Conservation (phyloP, 306 rosid species). For the Gleditsia sinensis region DNA sequence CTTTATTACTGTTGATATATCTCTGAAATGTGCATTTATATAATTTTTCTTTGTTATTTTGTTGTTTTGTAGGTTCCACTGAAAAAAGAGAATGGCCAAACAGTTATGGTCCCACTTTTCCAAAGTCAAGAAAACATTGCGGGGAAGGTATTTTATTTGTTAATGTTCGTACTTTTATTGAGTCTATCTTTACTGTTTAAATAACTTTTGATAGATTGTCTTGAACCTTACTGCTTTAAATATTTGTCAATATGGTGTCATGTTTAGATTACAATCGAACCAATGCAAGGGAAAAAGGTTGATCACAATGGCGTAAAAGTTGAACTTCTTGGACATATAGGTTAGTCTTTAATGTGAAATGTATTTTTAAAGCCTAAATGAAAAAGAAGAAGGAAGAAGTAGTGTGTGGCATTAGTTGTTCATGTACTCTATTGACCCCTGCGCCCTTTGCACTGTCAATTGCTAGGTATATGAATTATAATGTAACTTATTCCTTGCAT, state of each 20-base stretch:
- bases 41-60: neutral
- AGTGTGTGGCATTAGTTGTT: neutral
- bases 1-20: neutral
- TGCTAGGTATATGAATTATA: neutral
- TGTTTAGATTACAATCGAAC: constrained; percentile 78
- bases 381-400: neutral
- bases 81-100: constrained; percentile 91
- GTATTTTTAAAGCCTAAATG: constrained; percentile 7
- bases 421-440: neutral
- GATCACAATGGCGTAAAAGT: constrained; percentile 97
- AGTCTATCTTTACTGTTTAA: constrained; percentile 24
- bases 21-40: neutral
- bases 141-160: constrained; percentile 72
- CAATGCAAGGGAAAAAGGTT: constrained; percentile 92
- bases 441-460: neutral
- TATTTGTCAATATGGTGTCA: constrained; percentile 27
- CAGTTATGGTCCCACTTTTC: constrained; percentile 84
- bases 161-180: neutral
- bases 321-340: constrained; percentile 98
- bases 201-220: constrained; percentile 12
- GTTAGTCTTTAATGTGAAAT: constrained; percentile 43
- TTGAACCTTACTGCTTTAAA: neutral
- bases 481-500: too few relatives aligned
- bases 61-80: constrained; percentile 59
- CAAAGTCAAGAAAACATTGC: constrained; percentile 97